Base-by-base conservation (phyloP, 2,329 filamentous ascomycete species). In the Niveomyces coronatus region DNA sequence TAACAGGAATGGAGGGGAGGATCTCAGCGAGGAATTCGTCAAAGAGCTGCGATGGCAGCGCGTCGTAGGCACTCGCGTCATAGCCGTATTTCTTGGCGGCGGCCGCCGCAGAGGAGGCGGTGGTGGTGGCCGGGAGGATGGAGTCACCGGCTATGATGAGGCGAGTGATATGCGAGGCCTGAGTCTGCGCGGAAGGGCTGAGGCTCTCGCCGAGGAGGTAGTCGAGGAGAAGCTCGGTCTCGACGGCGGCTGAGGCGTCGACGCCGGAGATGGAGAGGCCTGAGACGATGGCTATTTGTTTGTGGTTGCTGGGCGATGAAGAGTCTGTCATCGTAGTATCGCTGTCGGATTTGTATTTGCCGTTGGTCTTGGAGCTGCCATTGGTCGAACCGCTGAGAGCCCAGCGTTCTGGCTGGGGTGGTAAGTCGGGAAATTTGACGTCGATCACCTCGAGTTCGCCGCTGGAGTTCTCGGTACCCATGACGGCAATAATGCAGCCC, bases 401-500 rank as follows among this genome's bases (percentile, higher is more conserved):
- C 86, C 87, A 94, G 20, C 89, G 77, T 35, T 75, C 70, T 10
- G 85, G 82, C 52, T 98, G 91, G 1, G 79, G 76, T 13, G 89
- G 74, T 4, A 98, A 63, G 54, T 95, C 87, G 6, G 91, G 85
- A 30, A 94, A 79, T 53, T 88, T 85, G 48, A 94, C 70, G 58
- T 94, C 89, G 28, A 96, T 71, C 6, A 94, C 82, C 50, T 96
- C 87, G 44, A 98, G 87, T 49, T 94, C 85, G 45, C 91, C 91
- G 60, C 89, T 82, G 37, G 76, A 70, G 51, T 94, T 95, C 56
- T 98, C 91, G 0, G 87, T 94, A 24, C 91, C 91, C 65, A 98
- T 76, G 3, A 88, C 87, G n/a, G 87, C 88, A 29, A 96, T 74
- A 51, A 98, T 87, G 50, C 85, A 93, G 18, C 91, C 91, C 0